Base-by-base conservation (phyloP, 805 yeast species). In the Cyberlindnera xylosilytica region DNA sequence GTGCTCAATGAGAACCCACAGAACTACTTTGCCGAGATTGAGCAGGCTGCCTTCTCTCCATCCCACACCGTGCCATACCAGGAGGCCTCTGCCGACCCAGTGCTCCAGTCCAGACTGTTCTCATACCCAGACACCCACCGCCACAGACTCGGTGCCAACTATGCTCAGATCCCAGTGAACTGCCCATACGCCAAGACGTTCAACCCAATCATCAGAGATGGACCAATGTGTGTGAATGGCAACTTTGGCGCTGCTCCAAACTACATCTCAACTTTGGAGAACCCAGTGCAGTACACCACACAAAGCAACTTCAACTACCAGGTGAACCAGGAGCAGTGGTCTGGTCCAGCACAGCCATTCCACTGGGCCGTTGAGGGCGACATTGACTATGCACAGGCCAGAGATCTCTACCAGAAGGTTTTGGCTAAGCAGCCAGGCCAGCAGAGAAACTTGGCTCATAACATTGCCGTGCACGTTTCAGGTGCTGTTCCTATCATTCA, bases 61-160 rank as follows among this genome's bases (percentile, higher is more conserved):
- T 79, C 89, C 13, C 87, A 84, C 64, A 77, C 87, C n/a, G 84
- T 85, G 27, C 93, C 93, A 36, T 85, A 86, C 55, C 80, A 82
- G 69, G 89, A 84, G 64, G 76, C 91, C 15, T 79, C 87, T 28
- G 87, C 87, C 44, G 95, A 86, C 60, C 95, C 95, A 3, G 91
- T 86, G 27, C 71, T 86, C 58, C 93, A 86, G 63, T 78, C 89
- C 10, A 77, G 95, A 67, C 70, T 86, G 56, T 86, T 83, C 64
- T 82, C 91, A 1, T 86, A 86, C 68, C 81, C 90, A 41, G 95
- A 86, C 64, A 86, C 95, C 22, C 91, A 84, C 61, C 81, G 95
- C 64, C 84, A 86, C 69, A 76, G 95, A 67, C 68, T 86, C 60
- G 87, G 70, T 39, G 72, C 79, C 30, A 85, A 87, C 69, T 87